These are phyloP conservation scores for Chlorella variabilis DNA, from an alignment of 163 green algal genomes.

Conservation along the genomic window DNA sequence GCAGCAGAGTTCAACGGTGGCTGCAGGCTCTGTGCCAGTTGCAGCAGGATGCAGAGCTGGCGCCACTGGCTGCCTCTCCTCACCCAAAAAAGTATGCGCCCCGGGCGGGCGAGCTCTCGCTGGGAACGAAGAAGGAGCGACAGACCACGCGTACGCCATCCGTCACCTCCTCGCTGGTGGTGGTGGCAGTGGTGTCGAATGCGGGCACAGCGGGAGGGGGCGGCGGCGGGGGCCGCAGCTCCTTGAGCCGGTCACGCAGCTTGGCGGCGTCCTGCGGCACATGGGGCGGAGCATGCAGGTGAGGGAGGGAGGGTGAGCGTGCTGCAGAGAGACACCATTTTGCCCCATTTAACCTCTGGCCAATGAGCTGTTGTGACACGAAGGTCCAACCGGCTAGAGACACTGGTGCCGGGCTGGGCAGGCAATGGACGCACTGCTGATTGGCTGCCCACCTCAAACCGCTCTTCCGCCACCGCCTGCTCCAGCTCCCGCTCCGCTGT, in stretches of 20 bases:
- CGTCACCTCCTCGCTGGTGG: slow-evolving; percentile 22
- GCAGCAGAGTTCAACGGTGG: too few relatives aligned
- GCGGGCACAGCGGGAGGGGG: neutral
- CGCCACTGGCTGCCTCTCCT: neutral
- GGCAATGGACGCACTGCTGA: too few relatives aligned
- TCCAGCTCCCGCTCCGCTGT: slow-evolving; percentile 52
- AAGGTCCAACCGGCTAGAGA: too few relatives aligned
- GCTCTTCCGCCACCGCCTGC: slow-evolving; percentile 30
- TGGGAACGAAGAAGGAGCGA: slow-evolving; percentile 30
- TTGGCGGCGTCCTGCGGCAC: slow-evolving; percentile 24
- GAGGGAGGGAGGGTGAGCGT: too few relatives aligned
- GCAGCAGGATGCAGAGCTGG: neutral
- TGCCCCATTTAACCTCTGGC: too few relatives aligned
- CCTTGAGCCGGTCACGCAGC: slow-evolving; percentile 29
- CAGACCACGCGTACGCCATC: slow-evolving; percentile 38
- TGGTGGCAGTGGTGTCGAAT: slow-evolving; percentile 8
- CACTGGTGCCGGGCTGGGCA: too few relatives aligned
- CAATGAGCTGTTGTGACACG: too few relatives aligned
- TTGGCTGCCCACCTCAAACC: slow-evolving; percentile 11
- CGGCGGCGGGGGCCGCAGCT: slow-evolving; percentile 30
- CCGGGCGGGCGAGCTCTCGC: neutral
- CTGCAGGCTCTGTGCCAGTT: too few relatives aligned
- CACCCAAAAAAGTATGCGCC: slow-evolving; percentile 36
- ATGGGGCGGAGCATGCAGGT: neutral
- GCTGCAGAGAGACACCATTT: neutral